Conservation (phyloP, 176 grass and related monocot genomes). For the Pharus latifolius region DNA sequence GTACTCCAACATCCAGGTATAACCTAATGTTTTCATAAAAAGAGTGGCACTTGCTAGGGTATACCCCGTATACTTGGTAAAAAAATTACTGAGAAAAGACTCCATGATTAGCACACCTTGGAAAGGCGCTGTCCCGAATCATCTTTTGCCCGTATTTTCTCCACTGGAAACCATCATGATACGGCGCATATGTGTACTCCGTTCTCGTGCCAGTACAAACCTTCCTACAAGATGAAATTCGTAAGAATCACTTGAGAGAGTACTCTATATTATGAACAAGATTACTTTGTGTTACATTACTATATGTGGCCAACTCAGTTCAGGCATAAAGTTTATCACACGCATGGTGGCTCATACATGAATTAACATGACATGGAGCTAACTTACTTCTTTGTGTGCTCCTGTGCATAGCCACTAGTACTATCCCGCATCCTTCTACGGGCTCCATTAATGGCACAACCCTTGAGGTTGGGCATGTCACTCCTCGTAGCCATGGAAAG, state of each 20-base stretch:
- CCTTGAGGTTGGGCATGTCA: not conserved
- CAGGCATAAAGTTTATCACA: not conserved
- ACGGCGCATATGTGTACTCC: constrained; percentile 41
- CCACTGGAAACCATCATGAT: constrained; percentile 49
- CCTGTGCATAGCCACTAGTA: not conserved
- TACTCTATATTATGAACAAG: no score
- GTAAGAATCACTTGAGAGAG: not conserved
- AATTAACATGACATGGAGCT: not conserved
- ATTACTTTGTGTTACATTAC: not conserved
- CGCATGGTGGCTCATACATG: not conserved
- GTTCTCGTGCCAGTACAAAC: constrained; percentile 2
- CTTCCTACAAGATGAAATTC: constrained; percentile 27
- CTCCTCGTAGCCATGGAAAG: constrained; percentile 2
- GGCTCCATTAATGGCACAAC: constrained; percentile 5
- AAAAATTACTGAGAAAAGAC: not conserved
- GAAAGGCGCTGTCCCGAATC: constrained; percentile 24
- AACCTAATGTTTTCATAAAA: no score
- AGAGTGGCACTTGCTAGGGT: no score
- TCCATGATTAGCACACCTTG: constrained; percentile 24
- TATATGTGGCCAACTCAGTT: not conserved
- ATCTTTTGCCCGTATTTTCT: constrained; percentile 54
- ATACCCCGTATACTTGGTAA: no score
- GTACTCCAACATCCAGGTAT: no score
- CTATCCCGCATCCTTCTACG: constrained; percentile 19
- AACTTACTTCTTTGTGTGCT: constrained; percentile 35